Evolutionary conservation across 2,329 filamentous ascomycete species (phyloP), one percentile per base, ranked within the genome.

Genomic region (Metarhizium anisopliae): DNA sequence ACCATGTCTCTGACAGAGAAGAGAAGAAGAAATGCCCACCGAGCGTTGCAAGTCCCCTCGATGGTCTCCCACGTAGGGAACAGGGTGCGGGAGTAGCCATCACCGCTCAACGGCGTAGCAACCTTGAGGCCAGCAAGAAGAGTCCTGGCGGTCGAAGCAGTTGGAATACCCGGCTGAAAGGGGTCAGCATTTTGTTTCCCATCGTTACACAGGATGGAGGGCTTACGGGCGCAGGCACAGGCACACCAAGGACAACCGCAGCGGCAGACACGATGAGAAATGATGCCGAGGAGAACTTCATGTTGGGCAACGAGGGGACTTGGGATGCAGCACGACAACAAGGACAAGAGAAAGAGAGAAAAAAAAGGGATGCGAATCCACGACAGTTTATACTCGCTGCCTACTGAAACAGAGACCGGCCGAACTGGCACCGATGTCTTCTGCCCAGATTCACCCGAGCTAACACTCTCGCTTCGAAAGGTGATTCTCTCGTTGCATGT

Each of bases 41-140:
- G 76, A 20, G 87, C 87, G 72, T 90, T 85, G 78, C 89, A 94
- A 5, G 72, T 70, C 8, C 85, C 86, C 14, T 70, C 73, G 63
- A 84, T 78, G 35, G 82, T 85, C 61, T 78, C 80, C 87, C 87
- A 91, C 70, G 85, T 82, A 2, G 84, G 85, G 72, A 92, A 92
- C 53, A 85, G 71, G 62, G 81, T 78, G 53, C 89, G 84, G 56
- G 78, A 73, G 71, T 91, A 90, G 20, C 74, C 74, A 58, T 71
- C 73, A 50, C 79, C 76, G 52, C 81, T 76, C 40, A 77, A 78
- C 47, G 79, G 72, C 0, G 79, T 70, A 4, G 76, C 74, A 18
- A 88, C 84, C 0, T 78, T 83, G 53, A 91, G 73, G 32, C 67
- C 71, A 2, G 74, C 74, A 38, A 91, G 81, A 59, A 82, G 76